Evolutionary conservation across 805 yeast genomes (phyloP).

Genomic region (Wickerhamomyces mucosus): DNA sequence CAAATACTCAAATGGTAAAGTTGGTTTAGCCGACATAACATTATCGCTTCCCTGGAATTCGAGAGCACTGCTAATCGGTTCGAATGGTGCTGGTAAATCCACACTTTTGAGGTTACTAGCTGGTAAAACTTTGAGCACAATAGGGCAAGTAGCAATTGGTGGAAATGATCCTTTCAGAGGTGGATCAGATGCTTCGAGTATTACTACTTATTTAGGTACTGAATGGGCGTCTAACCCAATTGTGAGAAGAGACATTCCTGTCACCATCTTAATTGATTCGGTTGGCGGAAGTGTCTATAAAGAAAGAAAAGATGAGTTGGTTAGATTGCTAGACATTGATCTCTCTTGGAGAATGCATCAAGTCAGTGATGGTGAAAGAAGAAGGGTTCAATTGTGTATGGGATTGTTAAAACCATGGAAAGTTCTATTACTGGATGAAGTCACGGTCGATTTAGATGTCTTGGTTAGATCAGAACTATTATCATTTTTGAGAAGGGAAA

Average conservation of each 20-base stretch:
- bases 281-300: conserved; percentile 69
- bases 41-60: conserved; percentile 60
- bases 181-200: conserved; percentile 34
- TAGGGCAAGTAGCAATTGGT: conserved; percentile 62
- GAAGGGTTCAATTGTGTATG: conserved; percentile 91
- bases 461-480: conserved; percentile 73
- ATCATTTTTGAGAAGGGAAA: conserved; percentile 64
- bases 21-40: conserved; percentile 60
- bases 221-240: conserved; percentile 95
- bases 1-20: conserved; percentile 48
- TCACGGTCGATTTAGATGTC: conserved; percentile 93
- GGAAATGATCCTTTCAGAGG: conserved; percentile 84
- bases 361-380: conserved; percentile 89
- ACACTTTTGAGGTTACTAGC: conserved; percentile 78
- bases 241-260: conserved; percentile 87
- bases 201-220: conserved; percentile 81
- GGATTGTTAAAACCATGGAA: conserved; percentile 90
- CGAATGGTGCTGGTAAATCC: conserved; percentile 97
- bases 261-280: conserved; percentile 63
- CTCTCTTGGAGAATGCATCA: conserved; percentile 86
- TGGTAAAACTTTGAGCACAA: conserved; percentile 78
- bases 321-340: conserved; percentile 77
- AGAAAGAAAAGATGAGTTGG: conserved; percentile 68
- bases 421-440: conserved; percentile 83
- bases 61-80: conserved; percentile 76